Conservation (phyloP, 495 filamentous ascomycete species). For the Podospora pseudocomata region DNA sequence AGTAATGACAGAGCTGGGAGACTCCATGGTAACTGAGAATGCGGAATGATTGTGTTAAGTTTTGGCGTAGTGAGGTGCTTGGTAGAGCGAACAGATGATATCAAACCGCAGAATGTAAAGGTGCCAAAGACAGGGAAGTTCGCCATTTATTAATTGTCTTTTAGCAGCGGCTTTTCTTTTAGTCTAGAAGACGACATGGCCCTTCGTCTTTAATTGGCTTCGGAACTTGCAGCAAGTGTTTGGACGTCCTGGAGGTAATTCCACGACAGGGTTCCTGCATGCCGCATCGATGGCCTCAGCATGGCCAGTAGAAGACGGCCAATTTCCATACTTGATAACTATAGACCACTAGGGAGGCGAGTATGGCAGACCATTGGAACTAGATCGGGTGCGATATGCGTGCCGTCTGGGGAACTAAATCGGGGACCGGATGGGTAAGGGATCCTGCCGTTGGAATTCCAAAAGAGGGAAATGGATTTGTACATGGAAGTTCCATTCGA, state of each 20-base stretch:
- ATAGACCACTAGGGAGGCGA: neutral
- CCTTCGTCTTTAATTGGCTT: neutral
- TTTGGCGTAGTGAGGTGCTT: neutral
- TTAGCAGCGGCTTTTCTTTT: neutral
- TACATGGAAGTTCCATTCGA: neutral
- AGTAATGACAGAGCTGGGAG: too few species aligned
- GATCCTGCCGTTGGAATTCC: neutral
- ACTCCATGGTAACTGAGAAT: too few species aligned
- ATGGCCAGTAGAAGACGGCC: neutral
- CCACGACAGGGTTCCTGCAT: neutral
- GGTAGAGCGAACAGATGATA: neutral
- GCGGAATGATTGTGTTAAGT: too few species aligned
- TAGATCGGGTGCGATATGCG: neutral
- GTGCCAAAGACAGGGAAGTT: neutral
- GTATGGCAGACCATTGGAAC: neutral
- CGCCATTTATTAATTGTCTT: neutral
- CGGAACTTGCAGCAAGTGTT: neutral
- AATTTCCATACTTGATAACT: neutral
- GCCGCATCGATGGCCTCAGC: neutral
- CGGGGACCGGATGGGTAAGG: neutral
- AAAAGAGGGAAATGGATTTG: neutral
- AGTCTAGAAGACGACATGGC: neutral
- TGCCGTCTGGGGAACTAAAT: neutral
- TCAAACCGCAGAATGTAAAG: neutral
- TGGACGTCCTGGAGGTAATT: neutral